Percentiles rank a stretch among this genome's conserved stretches.
Evolutionary conservation across 2,329 filamentous ascomycete genomes (phyloP).

Genomic region (Colletotrichum liaoningense): DNA sequence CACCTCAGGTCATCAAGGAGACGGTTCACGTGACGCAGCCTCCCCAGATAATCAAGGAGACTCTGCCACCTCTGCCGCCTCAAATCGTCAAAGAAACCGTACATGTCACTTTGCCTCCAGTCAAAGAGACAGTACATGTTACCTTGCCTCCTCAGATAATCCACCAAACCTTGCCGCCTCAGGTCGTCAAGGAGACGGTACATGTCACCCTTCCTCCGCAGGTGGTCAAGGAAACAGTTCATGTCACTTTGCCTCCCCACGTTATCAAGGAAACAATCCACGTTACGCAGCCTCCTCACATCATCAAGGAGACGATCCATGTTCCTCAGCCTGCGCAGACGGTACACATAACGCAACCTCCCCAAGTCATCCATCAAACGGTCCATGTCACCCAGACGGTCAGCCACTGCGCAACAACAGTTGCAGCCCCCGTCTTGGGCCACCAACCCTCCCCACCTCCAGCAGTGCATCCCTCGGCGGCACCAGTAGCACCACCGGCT

Average conservation of each 20-base stretch:
- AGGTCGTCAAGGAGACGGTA: background rate
- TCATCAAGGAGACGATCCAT: conserved; percentile 4
- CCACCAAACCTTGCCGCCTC: conserved; percentile 3
- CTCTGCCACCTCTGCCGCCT: conserved; percentile 9
- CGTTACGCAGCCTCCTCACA: conserved; percentile 6
- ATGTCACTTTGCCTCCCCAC: conserved; percentile 20
- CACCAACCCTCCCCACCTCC: conserved; percentile 9
- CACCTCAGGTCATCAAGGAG: background rate
- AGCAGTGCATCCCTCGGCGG: background rate
- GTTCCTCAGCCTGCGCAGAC: conserved; percentile 14
- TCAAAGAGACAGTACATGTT: conserved; percentile 5
- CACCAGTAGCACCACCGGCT: background rate
- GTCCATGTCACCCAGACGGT: conserved; percentile 16
- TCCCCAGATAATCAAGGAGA: conserved; percentile 19
- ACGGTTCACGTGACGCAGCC: background rate
- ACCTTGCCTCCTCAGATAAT: conserved; percentile 8
- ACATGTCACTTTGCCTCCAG: background rate
- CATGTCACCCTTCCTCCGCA: conserved; percentile 8
- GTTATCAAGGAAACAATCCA: conserved; percentile 1
- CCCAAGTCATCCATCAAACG: conserved; percentile 14
- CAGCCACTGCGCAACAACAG: conserved; percentile 17
- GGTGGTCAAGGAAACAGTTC: conserved; percentile 27
- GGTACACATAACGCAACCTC: conserved; percentile 15
- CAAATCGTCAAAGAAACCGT: conserved; percentile 5
- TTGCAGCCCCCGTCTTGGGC: conserved; percentile 1